Evolutionary conservation across 768 basidiomycete species (phyloP), one percentile per base, ranked within the genome.

Genomic region (Macrocybe gigantea): DNA sequence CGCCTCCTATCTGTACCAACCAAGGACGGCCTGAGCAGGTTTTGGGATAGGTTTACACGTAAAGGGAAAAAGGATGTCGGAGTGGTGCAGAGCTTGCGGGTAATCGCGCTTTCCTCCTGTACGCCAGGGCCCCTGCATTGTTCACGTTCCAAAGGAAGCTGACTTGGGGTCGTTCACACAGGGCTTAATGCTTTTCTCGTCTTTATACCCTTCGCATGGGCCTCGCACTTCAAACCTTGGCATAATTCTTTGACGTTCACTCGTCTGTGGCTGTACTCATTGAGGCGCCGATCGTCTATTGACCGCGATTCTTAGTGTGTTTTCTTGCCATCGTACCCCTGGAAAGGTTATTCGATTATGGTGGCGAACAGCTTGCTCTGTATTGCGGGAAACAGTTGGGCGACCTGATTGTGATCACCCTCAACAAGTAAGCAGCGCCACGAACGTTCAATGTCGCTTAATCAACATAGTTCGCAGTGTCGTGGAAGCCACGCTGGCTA

Each of bases 271-370:
- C 31, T 14, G 9, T 22, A 10, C 5, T 38, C 44, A n/a, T 41
- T 15, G 41, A n/a, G 41, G 12, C 15, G 22, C 15, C 32, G 12
- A 41, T 22, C 15, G 22, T 8, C 5, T 41, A 31, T 11, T 41
- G 41, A 41, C 6, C 11, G 8, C 6, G 13, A 33, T 1, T 22
- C 22, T 22, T 22, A 85, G 82, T 88, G 5, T 79, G 73, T 49
- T 83, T 86, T 59, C 64, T 85, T 41, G 68, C 79, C 5, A 82
- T 88, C 48, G 69, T 88, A 6, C 80, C 85, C 6, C 70, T 87
- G 5, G 83, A 85, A 50, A 69, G 73, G 43, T 55, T 85, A 1
- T 81, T 85, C 53, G 85, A 88, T 52, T 88, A 72, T 65, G 79
- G 79, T 37, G 77, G 74, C 44, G 73, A 75, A 47, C 74, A 78